A percentile compares a stretch with the other conserved stretches of the same genome.
Conservation (phyloP, 2,329 filamentous ascomycete genomes). For the Xylariaceae sp. region DNA sequence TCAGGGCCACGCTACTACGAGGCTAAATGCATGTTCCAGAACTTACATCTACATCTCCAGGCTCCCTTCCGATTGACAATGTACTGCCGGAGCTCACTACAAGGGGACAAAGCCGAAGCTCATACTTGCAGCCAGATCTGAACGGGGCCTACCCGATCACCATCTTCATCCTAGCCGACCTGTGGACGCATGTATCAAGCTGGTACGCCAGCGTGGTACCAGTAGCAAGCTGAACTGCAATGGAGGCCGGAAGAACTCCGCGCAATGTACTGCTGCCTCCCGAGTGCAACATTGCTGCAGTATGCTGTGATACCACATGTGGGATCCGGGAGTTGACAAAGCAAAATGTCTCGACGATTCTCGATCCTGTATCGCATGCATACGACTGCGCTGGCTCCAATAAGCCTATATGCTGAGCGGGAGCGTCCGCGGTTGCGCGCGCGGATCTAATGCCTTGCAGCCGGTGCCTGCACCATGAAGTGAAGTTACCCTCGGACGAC, state of each 20-base stretch:
- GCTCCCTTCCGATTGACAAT: no score
- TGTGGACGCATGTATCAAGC: no score
- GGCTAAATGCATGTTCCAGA: no score
- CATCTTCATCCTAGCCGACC: no score
- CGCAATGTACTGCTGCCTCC: neutral
- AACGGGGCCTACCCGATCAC: no score
- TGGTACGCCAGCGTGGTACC: no score
- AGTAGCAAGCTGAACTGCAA: neutral
- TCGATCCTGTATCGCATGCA: neutral
- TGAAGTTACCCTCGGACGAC: slow-evolving; percentile 14
- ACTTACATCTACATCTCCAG: no score
- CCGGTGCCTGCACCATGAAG: slow-evolving; percentile 14
- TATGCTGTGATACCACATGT: neutral
- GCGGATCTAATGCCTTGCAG: slow-evolving; percentile 14
- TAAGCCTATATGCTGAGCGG: slow-evolving; percentile 6
- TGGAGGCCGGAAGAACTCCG: slow-evolving; percentile 1
- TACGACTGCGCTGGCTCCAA: neutral
- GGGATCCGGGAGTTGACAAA: neutral
- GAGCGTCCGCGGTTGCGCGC: slow-evolving; percentile 14
- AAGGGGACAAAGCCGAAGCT: no score
- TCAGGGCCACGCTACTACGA: no score
- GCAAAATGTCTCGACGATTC: neutral
- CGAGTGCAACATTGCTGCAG: no score
- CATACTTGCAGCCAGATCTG: no score
- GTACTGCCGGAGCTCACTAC: no score